Evolutionary conservation across 176 grass and related monocot species (phyloP).

Genomic region (Aegilops longissima): DNA sequence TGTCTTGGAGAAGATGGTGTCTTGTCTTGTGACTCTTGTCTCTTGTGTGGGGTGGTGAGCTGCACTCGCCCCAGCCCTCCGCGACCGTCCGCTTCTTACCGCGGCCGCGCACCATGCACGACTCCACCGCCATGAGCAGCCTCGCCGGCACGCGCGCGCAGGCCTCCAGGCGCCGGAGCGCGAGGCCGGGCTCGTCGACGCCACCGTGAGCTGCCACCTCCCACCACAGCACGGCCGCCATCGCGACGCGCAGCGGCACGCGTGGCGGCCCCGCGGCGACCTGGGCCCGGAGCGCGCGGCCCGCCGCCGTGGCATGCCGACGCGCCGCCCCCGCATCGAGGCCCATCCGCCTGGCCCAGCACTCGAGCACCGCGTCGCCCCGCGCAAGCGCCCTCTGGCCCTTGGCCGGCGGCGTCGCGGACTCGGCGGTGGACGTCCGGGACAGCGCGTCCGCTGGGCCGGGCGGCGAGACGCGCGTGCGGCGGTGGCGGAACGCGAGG

Average conservation of each 20-base stretch:
- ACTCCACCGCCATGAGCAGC: slow-evolving; percentile 14
- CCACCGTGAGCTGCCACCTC: slow-evolving; percentile 1
- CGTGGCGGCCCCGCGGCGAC: not conserved
- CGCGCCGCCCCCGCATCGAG: not conserved
- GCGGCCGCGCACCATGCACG: slow-evolving; percentile 36
- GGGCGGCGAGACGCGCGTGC: slow-evolving; percentile 4
- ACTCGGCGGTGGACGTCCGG: slow-evolving; percentile 42
- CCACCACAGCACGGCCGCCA: slow-evolving; percentile 48
- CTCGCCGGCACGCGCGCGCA: slow-evolving; percentile 44
- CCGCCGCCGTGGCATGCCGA: not conserved
- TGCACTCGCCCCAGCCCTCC: slow-evolving; percentile 66
- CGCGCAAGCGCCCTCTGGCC: too few relatives aligned
- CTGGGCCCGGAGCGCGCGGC: not conserved
- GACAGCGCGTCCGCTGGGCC: not conserved
- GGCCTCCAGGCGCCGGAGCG: slow-evolving; percentile 43
- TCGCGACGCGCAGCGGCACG: slow-evolving; percentile 32
- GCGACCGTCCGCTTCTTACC: slow-evolving; percentile 4
- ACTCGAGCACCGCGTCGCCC: slow-evolving; percentile 35
- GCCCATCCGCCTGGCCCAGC: slow-evolving; percentile 36
- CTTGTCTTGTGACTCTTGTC: not conserved
- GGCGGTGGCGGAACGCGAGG: slow-evolving; percentile 67
- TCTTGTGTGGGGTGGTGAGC: not conserved
- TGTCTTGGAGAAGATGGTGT: not conserved
- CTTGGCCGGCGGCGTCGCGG: not conserved
- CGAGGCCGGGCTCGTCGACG: not conserved